Percentiles rank a stretch among this genome's conserved stretches.
Evolutionary conservation across 352 stramenopile genomes (phyloP).

Genomic region (Plasmopara viticola): DNA sequence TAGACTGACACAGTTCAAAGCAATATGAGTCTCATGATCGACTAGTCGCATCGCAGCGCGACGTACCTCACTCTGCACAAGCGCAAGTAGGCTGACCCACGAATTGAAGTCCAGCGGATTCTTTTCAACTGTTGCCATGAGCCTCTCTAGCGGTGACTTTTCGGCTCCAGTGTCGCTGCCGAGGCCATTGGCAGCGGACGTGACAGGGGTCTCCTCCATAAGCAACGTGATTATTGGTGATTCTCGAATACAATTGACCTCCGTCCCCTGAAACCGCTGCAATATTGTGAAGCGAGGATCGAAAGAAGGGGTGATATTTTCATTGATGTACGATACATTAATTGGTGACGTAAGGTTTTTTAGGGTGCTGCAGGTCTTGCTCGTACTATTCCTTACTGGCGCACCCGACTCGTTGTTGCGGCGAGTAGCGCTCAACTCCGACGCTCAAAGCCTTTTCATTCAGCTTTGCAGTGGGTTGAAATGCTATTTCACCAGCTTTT

Average conservation of each 20-base stretch:
- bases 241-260: too few relatives aligned
- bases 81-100: slow-evolving; percentile 64
- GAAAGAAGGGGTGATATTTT: slow-evolving; percentile 9
- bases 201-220: slow-evolving; percentile 13
- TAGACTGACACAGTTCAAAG: slow-evolving; percentile 15
- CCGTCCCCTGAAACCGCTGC: too few relatives aligned
- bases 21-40: background rate
- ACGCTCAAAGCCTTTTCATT: slow-evolving; percentile 30
- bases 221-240: background rate
- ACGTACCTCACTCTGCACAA: slow-evolving; percentile 60
- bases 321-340: slow-evolving; percentile 10
- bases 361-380: slow-evolving; percentile 18
- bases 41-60: background rate
- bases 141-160: slow-evolving; percentile 42
- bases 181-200: slow-evolving; percentile 2
- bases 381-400: too few relatives aligned
- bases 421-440: slow-evolving; percentile 35
- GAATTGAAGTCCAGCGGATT: slow-evolving; percentile 80
- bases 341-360: slow-evolving; percentile 18
- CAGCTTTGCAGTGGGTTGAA: slow-evolving; percentile 17
- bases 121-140: slow-evolving; percentile 42
- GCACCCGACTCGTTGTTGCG: too few relatives aligned
- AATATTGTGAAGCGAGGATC: slow-evolving; percentile 3
- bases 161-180: slow-evolving; percentile 4
- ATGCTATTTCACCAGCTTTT: slow-evolving; percentile 7